Conservation (phyloP, 192 early-diverging fungal genomes). For the Gaertneriomyces sp. region DNA sequence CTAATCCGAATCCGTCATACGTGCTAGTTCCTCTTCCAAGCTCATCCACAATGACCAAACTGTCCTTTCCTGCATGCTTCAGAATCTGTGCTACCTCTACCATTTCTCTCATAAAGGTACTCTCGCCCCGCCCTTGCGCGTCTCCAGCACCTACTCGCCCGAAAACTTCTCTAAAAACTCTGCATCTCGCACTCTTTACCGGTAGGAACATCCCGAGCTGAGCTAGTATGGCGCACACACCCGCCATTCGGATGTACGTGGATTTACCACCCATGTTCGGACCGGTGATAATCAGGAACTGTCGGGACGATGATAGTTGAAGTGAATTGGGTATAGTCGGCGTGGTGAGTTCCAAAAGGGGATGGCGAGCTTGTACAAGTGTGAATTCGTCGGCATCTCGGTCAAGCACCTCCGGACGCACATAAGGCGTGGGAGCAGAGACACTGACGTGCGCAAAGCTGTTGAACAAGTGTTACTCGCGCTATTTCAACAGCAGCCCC, state of each 20-base stretch:
- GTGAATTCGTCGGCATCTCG: slow-evolving; percentile 63
- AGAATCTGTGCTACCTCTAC: slow-evolving; percentile 78
- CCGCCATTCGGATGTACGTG: slow-evolving; percentile 86
- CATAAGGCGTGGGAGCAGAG: slow-evolving; percentile 78
- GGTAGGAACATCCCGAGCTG: slow-evolving; percentile 95
- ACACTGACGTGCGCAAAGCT: slow-evolving; percentile 84
- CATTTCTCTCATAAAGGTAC: slow-evolving; percentile 88
- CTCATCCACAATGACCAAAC: slow-evolving; percentile 87
- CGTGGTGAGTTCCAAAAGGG: slow-evolving; percentile 69
- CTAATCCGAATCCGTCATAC: slow-evolving; percentile 94
- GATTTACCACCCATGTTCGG: slow-evolving; percentile 99
- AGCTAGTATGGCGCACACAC: no score
- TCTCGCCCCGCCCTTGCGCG: slow-evolving; percentile 85
- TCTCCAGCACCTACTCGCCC: slow-evolving; percentile 94
- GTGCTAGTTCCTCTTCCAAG: slow-evolving; percentile 97
- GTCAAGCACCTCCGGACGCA: slow-evolving; percentile 67
- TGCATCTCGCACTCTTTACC: slow-evolving; percentile 64
- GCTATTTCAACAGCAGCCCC: background rate
- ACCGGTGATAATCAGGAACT: slow-evolving; percentile 88
- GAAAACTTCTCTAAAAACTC: slow-evolving; percentile 82
- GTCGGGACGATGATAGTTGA: no score
- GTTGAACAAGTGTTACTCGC: background rate
- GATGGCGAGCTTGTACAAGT: slow-evolving; percentile 76
- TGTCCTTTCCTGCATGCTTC: slow-evolving; percentile 61
- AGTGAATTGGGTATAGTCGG: no score